Percentiles rank a stretch among this genome's conserved stretches.
phyloP scores from a whole-genome alignment of 208 protist species.

The Herpetomonas tarakana region DNA sequence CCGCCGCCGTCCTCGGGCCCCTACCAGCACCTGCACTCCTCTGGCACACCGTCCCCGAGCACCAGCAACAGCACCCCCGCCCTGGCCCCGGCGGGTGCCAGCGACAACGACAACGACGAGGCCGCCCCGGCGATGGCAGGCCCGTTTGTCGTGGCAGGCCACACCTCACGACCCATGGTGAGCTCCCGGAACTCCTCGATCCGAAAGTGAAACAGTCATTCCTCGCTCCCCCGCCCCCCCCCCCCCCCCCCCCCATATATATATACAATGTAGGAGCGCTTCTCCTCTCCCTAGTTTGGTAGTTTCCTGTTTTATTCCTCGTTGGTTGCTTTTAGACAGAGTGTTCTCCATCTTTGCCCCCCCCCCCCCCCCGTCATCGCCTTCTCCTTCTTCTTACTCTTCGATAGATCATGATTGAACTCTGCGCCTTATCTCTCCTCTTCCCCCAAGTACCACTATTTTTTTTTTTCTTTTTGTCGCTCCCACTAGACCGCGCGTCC shows the following conservation, averaged over 20 bases:
- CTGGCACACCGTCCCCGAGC: constrained; percentile 8
- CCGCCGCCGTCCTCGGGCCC: constrained; percentile 18
- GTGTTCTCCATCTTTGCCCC: too few species aligned
- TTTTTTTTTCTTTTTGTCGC: constrained; percentile 5
- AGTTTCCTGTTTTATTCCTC: too few species aligned
- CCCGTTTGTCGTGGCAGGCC: constrained; percentile 49
- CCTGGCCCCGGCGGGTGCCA: too few species aligned
- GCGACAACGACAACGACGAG: constrained; percentile 8
- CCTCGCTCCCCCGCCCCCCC: neutral
- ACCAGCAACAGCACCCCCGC: constrained; percentile 5
- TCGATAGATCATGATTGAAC: too few species aligned
- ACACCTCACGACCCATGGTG: constrained; percentile 73
- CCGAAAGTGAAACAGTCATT: neutral
- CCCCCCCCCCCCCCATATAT: too few species aligned
- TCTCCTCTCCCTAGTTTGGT: neutral
- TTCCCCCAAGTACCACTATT: neutral
- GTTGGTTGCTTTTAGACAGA: too few species aligned
- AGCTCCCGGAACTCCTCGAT: constrained; percentile 11
- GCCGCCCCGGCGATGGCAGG: constrained; percentile 23
- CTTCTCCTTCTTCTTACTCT: too few species aligned
- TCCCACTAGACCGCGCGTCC: neutral
- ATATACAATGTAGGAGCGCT: neutral
- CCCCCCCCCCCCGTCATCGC: too few species aligned
- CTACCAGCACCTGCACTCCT: constrained; percentile 59
- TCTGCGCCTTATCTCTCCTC: too few species aligned